Base-by-base conservation (phyloP, 2,329 filamentous ascomycete species). In the Cadophora luteo-olivacea region DNA sequence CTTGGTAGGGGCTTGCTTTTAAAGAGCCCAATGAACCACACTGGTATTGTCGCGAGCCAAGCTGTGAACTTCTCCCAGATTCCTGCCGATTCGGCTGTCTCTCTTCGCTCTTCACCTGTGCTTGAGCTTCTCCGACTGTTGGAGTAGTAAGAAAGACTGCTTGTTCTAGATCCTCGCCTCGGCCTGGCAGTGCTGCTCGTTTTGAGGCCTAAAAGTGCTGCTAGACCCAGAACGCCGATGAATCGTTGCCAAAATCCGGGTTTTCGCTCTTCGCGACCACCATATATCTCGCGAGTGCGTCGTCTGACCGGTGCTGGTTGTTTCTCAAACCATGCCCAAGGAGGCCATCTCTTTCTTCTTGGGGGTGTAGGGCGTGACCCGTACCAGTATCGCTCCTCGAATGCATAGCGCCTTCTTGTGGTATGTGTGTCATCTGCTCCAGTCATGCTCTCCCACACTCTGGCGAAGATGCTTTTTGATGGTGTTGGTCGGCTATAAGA, bases 301-400 rank as follows among this genome's bases (percentile, higher is more conserved):
- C 54, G 54, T 8, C 54, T 58, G 3, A 29, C 24, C 11, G 38
- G 57, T 1, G n/a, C 16, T n/a, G 57, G 57, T 22, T 41, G n/a
- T 14, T 61, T 61, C 38, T n/a, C 16, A 36, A 61, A 61, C 57
- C 57, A 61, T 29, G 57, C 57, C 57, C 57, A 48, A 3, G 57
- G 57, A 12, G 57, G 57, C 57, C 57, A 61, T 16, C 29, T 61
- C 24, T 29, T 48, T 9, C 38, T n/a, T 14, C 19, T 61, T 61
- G 36, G n/a, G 5, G 57, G 22, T 29, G 36, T 3, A 45, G 36
- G 36, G n/a, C 14, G 57, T 8, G 38, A 41, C n/a, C 57, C 57
- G 25, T 36, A 58, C 55, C 55, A 58, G 22, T 45, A 48, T n/a
- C 57, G 12, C 38, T 61, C 36, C 24, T 48, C 57, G 25, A 61